Evolutionary conservation across 352 stramenopile genomes (phyloP).

Genomic region (Blastocystis sp.): DNA sequence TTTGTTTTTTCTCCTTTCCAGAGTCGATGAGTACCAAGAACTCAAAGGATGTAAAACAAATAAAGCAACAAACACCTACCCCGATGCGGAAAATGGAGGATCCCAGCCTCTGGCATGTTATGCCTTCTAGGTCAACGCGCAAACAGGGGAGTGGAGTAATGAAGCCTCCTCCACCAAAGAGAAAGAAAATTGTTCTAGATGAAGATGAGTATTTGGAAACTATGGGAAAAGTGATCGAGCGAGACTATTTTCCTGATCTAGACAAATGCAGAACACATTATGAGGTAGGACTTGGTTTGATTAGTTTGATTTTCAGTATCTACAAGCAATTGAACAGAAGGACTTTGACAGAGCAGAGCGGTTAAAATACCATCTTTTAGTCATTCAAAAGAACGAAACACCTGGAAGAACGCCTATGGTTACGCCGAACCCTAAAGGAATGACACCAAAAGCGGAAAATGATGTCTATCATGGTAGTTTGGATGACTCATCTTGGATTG

Average conservation of each 20-base stretch:
- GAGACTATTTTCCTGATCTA: slow-evolving; percentile 58
- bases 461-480: background rate
- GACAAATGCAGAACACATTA: slow-evolving; percentile 54
- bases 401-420: background rate
- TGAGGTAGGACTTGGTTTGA: background rate
- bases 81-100: slow-evolving; percentile 55
- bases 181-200: slow-evolving; percentile 42
- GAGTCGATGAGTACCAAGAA: background rate
- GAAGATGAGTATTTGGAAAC: slow-evolving; percentile 48
- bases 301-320: slow-evolving; percentile 24
- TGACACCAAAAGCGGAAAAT: slow-evolving; percentile 11
- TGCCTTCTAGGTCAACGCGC: slow-evolving; percentile 29
- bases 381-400: slow-evolving; percentile 31
- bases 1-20: background rate
- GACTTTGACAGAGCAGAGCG: slow-evolving; percentile 52
- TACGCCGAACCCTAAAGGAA: background rate
- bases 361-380: slow-evolving; percentile 31
- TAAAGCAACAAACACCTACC: slow-evolving; percentile 7
- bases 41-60: background rate
- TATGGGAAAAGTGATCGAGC: slow-evolving; percentile 56
- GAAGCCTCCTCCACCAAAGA: slow-evolving; percentile 12
- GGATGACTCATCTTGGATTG: background rate
- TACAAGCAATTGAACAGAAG: slow-evolving; percentile 30
- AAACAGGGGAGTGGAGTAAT: background rate
- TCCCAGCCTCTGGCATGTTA: slow-evolving; percentile 54